Percentiles rank a stretch among this genome's conserved stretches.
phyloP scores from a whole-genome alignment of 1,284 basidiomycete genomes.

The Cerioporus squamosus region DNA sequence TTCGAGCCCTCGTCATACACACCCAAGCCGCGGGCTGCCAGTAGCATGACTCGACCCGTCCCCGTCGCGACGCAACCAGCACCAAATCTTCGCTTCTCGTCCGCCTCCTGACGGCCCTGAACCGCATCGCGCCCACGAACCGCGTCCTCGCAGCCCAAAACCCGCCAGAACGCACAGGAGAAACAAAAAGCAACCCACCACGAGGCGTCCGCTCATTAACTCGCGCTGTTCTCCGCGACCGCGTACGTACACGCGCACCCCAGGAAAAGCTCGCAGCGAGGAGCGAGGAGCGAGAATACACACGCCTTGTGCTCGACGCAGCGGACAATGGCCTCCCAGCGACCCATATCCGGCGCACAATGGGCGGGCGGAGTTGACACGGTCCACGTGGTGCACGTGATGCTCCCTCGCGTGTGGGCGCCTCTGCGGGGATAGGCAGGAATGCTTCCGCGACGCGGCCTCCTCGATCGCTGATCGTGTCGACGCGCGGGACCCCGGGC shows the following conservation, averaged over 20 bases:
- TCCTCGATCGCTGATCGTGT: conserved; percentile 17
- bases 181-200: too few relatives aligned
- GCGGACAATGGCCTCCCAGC: conserved; percentile 3
- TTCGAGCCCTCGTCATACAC: too few relatives aligned
- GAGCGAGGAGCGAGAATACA: neutral
- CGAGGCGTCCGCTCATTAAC: neutral
- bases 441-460: conserved; percentile 9
- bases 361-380: conserved; percentile 25
- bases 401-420: neutral
- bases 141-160: too few relatives aligned
- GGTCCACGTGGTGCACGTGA: conserved; percentile 28
- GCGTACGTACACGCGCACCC: neutral
- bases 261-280: neutral
- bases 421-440: neutral
- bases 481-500: conserved; percentile 12
- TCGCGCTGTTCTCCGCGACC: neutral
- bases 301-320: conserved; percentile 2
- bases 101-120: too few relatives aligned
- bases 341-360: conserved; percentile 19
- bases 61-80: too few relatives aligned
- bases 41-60: too few relatives aligned
- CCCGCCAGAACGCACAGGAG: too few relatives aligned
- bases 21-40: too few relatives aligned
- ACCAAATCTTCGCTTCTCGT: too few relatives aligned
- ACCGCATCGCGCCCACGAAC: too few relatives aligned